Evolutionary conservation across 225 moss, liverwort and hornwort species (phyloP).

Genomic region (Antitrichia curtipendula): DNA sequence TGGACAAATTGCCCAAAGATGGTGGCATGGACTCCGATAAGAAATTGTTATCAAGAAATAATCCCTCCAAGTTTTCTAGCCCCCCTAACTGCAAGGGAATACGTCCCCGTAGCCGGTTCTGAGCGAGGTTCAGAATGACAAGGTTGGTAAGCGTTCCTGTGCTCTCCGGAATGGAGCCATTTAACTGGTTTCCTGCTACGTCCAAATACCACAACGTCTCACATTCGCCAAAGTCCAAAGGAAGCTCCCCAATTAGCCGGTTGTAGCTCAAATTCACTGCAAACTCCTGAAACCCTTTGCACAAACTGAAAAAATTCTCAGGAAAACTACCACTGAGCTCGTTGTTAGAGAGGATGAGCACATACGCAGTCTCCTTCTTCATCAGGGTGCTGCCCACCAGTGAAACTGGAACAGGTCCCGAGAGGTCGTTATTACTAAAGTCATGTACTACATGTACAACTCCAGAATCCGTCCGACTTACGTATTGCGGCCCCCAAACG

Average conservation of each 20-base stretch:
- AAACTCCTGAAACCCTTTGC: slow-evolving; percentile 36
- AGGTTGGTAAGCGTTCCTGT: slow-evolving; percentile 25
- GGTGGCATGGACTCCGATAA: slow-evolving; percentile 35
- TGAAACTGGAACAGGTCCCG: slow-evolving; percentile 28
- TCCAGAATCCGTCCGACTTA: slow-evolving; percentile 1
- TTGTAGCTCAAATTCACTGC: slow-evolving; percentile 51
- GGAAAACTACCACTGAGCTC: slow-evolving; percentile 34
- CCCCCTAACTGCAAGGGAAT: slow-evolving; percentile 41
- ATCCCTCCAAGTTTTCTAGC: slow-evolving; percentile 33
- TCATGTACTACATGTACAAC: slow-evolving; percentile 32
- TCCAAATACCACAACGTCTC: slow-evolving; percentile 40
- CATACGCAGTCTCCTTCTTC: slow-evolving; percentile 29
- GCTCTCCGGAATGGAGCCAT: slow-evolving; percentile 35
- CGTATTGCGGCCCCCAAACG: background rate
- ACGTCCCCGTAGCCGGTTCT: slow-evolving; percentile 26
- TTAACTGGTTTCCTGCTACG: slow-evolving; percentile 32
- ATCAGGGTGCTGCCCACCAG: slow-evolving; percentile 21
- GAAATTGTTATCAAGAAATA: slow-evolving; percentile 42
- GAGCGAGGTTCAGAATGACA: slow-evolving; percentile 31
- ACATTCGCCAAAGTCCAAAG: slow-evolving; percentile 37
- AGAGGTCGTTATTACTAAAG: slow-evolving; percentile 30
- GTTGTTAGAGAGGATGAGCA: slow-evolving; percentile 40
- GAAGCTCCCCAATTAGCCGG: slow-evolving; percentile 42
- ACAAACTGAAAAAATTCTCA: slow-evolving; percentile 23
- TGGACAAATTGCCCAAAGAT: slow-evolving; percentile 30